Evolutionary conservation across 1,284 basidiomycete genomes (phyloP), one percentile per base, ranked within the genome.

Genomic region (Hortiboletus rubellus): DNA sequence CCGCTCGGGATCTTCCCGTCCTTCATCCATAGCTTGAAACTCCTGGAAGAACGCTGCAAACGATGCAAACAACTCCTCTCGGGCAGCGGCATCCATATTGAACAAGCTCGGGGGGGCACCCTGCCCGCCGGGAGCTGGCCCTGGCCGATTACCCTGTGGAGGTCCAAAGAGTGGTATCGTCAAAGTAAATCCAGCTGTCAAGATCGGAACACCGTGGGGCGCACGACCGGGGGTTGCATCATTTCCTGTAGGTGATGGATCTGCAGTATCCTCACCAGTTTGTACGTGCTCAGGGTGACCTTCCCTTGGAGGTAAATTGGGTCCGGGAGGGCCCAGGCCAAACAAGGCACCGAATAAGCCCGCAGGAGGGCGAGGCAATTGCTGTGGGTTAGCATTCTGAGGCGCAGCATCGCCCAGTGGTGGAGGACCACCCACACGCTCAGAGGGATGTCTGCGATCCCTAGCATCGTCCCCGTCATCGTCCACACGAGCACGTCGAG

Each of bases 1-100:
- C 34, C 87, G 77, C 57, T 82, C 82, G 0, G 85, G 84, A 62
- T 88, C 85, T 57, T 89, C 87, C 18, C 74, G 74, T 48, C 78
- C 77, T n/a, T 79, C 70, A 37, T 78, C 71, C 27, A 71, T 38
- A 30, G 52, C 58, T 3, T 70, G 67, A 30, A 71, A 59, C n/a
- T 71, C 71, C 37, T 71, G 69, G 34, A 74, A 54, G 43, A 74
- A 68, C 10, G 71, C 60, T 5, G 68, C 55, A 50, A 71, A 71
- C 14, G 71, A 61, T 5, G 70, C 58, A 31, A 71, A 30, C 27
- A 71, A 37, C 34, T 69, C 70, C 30, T 74, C 68, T 31, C 70
- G 57, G 5, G 63, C 7, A 40, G 63, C 59, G 8, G 63, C 38
- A 41, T 73, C 68, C 48, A 69, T 66, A 14, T 45, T 51, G 50